Evolutionary conservation across 176 grass and related monocot genomes (phyloP).

Genomic region (Otatea glauca): DNA sequence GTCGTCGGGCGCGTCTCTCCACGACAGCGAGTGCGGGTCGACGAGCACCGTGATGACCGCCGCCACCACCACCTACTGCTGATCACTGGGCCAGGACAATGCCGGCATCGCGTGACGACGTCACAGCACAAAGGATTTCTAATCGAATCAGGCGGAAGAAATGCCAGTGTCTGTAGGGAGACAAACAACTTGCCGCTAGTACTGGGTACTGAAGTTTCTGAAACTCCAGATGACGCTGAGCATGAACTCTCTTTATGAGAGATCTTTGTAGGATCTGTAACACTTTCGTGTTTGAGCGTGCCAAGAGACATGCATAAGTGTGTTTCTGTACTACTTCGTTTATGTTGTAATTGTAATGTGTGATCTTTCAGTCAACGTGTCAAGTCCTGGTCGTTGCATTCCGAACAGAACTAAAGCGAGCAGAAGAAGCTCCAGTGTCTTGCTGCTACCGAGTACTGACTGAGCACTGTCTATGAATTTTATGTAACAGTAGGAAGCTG

Average conservation of each 20-base stretch:
- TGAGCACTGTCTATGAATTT: background rate
- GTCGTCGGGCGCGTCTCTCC: conserved; percentile 67
- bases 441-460: background rate
- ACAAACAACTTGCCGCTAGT: background rate
- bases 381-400: background rate
- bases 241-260: background rate
- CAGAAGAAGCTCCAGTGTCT: background rate
- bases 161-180: background rate
- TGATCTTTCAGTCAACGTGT: conserved; percentile 1
- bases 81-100: conserved; percentile 45
- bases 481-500: background rate
- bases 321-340: background rate
- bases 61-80: conserved; percentile 64
- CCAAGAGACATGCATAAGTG: background rate
- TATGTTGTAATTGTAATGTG: background rate
- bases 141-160: background rate
- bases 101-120: conserved; percentile 43
- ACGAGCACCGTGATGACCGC: conserved; percentile 80
- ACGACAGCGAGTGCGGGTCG: conserved; percentile 81
- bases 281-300: background rate
- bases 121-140: background rate
- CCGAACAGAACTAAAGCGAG: background rate
- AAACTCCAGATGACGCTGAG: conserved; percentile 14
- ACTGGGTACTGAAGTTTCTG: conserved; percentile 13
- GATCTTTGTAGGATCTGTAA: conserved; percentile 22